Conservation (phyloP, 768 basidiomycete species). For the Pisolithus marmoratus region DNA sequence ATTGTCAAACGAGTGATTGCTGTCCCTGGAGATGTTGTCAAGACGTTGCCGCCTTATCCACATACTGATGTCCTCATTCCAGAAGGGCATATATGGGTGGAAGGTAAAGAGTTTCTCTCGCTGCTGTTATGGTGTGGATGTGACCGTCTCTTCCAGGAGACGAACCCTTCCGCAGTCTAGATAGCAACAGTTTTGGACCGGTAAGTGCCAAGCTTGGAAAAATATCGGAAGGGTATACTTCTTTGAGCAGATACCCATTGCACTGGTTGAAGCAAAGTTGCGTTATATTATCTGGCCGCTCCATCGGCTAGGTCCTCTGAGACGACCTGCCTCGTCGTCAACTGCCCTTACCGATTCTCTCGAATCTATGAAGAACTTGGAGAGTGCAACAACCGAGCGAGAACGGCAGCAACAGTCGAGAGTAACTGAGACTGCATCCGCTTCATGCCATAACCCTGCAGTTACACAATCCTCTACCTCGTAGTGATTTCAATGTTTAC, state of each 20-base stretch:
- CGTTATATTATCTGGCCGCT: constrained; percentile 48
- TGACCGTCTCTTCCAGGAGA: constrained; percentile 40
- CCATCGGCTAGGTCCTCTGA: constrained; percentile 37
- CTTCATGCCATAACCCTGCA: no score
- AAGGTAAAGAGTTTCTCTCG: constrained; percentile 41
- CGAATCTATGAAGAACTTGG: background rate
- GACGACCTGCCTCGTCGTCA: background rate
- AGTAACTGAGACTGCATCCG: no score
- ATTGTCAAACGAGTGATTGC: constrained; percentile 66
- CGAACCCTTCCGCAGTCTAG: constrained; percentile 59
- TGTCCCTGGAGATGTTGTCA: constrained; percentile 55
- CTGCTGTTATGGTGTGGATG: constrained; percentile 11
- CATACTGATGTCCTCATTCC: constrained; percentile 50
- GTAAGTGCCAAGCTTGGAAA: constrained; percentile 31
- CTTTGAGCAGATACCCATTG: constrained; percentile 33
- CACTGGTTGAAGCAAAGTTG: constrained; percentile 47
- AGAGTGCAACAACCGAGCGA: no score
- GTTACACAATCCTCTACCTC: no score
- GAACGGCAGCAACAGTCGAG: no score
- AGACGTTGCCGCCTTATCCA: constrained; percentile 66
- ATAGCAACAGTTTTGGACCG: constrained; percentile 70
- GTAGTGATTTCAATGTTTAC: no score
- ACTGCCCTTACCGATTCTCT: background rate
- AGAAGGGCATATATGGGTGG: constrained; percentile 66
- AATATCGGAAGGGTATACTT: constrained; percentile 1